A percentile compares a stretch with the other conserved stretches of the same genome.
These are phyloP conservation scores for Mycothermus thermophilus DNA, from an alignment of 495 filamentous ascomycete genomes.

Conservation along the genomic window DNA sequence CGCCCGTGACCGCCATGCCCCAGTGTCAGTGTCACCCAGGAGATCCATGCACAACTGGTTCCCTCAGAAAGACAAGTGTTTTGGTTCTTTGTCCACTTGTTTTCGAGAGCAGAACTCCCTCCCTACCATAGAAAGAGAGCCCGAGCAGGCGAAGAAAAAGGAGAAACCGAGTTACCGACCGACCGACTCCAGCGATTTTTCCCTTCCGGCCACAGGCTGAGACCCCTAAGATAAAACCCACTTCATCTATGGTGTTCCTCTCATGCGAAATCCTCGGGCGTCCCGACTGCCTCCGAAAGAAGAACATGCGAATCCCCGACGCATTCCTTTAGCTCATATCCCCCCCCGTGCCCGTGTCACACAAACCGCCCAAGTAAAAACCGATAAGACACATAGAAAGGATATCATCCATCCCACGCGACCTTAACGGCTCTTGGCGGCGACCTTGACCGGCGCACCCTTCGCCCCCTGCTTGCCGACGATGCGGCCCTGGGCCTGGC, in stretches of 20 bases:
- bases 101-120: slow-evolving; percentile 15
- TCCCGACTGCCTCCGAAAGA: slow-evolving; percentile 6
- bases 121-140: too few species aligned
- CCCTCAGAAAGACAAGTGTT: slow-evolving; percentile 17
- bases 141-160: slow-evolving; percentile 19
- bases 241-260: slow-evolving; percentile 13
- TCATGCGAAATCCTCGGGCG: slow-evolving; percentile 8
- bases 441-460: slow-evolving; percentile 75
- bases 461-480: slow-evolving; percentile 94
- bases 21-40: slow-evolving; percentile 9
- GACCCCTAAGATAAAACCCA: slow-evolving; percentile 16
- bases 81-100: slow-evolving; percentile 13
- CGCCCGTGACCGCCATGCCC: slow-evolving; percentile 4
- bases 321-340: too few species aligned
- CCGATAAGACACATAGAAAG: too few species aligned
- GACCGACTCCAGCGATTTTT: slow-evolving; percentile 22
- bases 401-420: too few species aligned
- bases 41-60: slow-evolving; percentile 22
- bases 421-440: slow-evolving; percentile 81
- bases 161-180: slow-evolving; percentile 24
- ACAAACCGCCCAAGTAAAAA: slow-evolving; percentile 9
- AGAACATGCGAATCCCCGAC: too few species aligned
- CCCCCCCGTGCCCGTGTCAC: slow-evolving; percentile 4
- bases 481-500: slow-evolving; percentile 55
- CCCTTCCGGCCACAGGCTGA: slow-evolving; percentile 14